Evolutionary conservation across 2,329 filamentous ascomycete species (phyloP).

Genomic region (Calcarisporium arbuscula): DNA sequence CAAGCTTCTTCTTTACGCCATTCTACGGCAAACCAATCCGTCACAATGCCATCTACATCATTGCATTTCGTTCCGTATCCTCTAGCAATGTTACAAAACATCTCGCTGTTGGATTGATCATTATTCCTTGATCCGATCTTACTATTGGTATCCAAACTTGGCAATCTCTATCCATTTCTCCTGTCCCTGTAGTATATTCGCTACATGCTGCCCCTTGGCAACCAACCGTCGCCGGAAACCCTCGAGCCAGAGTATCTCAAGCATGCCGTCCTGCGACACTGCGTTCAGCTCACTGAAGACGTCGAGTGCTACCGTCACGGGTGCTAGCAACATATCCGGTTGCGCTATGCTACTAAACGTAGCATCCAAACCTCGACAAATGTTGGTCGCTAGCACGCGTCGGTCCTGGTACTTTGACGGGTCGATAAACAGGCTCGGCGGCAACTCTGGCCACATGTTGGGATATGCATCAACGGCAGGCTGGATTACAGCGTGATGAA

Average conservation of each 20-base stretch:
- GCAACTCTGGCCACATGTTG: constrained; percentile 31
- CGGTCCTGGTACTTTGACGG: constrained; percentile 36
- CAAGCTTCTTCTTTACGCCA: no score
- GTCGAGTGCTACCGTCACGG: constrained; percentile 35
- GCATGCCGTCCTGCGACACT: constrained; percentile 31
- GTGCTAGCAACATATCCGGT: constrained; percentile 38
- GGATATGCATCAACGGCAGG: constrained; percentile 35
- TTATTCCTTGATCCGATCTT: neutral
- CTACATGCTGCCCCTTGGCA: constrained; percentile 35
- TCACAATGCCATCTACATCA: no score
- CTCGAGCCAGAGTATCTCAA: constrained; percentile 44
- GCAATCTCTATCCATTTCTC: constrained; percentile 33
- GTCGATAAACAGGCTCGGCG: constrained; percentile 33
- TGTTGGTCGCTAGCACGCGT: constrained; percentile 38
- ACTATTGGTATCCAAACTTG: constrained; percentile 19
- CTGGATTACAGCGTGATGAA: constrained; percentile 39
- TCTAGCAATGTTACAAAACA: no score
- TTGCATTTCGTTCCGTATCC: no score
- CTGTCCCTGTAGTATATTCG: constrained; percentile 29
- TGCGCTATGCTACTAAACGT: constrained; percentile 36
- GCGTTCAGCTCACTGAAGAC: constrained; percentile 34
- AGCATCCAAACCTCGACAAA: constrained; percentile 46
- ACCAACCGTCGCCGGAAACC: constrained; percentile 33
- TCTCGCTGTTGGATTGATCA: no score
- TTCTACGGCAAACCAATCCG: no score